Base-by-base conservation (phyloP, 1,284 basidiomycete genomes). In the Butyriboletus appendiculatus region DNA sequence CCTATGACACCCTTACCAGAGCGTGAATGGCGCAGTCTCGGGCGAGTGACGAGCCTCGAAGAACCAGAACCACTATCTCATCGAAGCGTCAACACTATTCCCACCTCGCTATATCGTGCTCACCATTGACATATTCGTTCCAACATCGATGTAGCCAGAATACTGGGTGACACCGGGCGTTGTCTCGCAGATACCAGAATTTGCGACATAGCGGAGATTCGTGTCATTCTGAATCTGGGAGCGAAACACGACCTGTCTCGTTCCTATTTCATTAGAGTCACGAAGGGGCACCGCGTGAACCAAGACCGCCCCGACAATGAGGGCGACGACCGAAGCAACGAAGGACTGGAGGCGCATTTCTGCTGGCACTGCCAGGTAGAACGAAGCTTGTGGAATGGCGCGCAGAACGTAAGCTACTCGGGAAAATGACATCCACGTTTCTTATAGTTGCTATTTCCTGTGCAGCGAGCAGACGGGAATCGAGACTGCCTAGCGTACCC, bases 161-260 rank as follows among this genome's bases (percentile, higher is more conserved):
- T 84, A 79, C 65, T 87, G 86, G 41, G 77, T 74, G 10, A 90
- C 86, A 0, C 81, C 82, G 1, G 84, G 79, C 0, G 85, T 86
- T 6, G 81, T 87, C 69, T 91, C 88, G 63, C 88, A 91, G 6
- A 89, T 77, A 1, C 87, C 86, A 6, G 85, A 87, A 59, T 89
- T 77, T 24, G 75, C 71, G 7, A 87, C 77, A 62, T 80, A 85
- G 15, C 81, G 78, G 12, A 88, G 62, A 39, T 60, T 68, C 2
- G 67, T 63, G 35, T 57, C 57, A 3, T 53, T 34, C 24, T 61
- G 58, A 16, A 47, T 52, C 26, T 56, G 28, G 11, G 70, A 72
- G 15, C 11, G 62, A 42, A 67, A 62, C 5, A 12, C 8, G 1
- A 41, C 2, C 1, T 47, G 50, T 22, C 11, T 30, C 12, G 46